Conservation (phyloP, 352 stramenopile genomes). For the Globisporangium cederbergense region DNA sequence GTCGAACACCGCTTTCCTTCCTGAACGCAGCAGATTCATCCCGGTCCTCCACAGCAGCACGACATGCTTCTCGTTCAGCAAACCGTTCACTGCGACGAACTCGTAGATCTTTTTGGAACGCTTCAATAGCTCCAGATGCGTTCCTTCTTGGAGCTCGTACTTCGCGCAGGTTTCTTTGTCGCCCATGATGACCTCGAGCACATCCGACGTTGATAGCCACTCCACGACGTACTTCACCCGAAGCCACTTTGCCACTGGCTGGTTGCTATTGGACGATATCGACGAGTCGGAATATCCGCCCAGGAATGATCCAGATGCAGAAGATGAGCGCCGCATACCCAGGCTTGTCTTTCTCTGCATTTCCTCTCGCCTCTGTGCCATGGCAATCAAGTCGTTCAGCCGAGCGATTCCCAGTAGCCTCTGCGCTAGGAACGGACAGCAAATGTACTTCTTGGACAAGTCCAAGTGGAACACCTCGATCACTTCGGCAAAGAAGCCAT, state of each 20-base stretch:
- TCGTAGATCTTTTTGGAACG: constrained; percentile 67
- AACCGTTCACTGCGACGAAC: constrained; percentile 51
- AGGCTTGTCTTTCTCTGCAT: constrained; percentile 66
- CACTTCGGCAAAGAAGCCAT: constrained; percentile 57
- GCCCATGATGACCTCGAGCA: constrained; percentile 80
- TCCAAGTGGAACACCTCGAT: constrained; percentile 85
- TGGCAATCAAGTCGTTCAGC: constrained; percentile 74
- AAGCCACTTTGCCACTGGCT: constrained; percentile 62
- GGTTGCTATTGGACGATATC: constrained; percentile 21
- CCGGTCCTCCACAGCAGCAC: constrained; percentile 74
- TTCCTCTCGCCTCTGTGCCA: constrained; percentile 62
- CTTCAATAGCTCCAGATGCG: constrained; percentile 82
- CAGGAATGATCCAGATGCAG: constrained; percentile 20
- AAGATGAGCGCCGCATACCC: constrained; percentile 37
- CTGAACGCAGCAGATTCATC: constrained; percentile 62
- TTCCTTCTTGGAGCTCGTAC: constrained; percentile 70
- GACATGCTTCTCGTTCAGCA: constrained; percentile 66
- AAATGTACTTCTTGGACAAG: constrained; percentile 84
- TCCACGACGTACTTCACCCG: constrained; percentile 71
- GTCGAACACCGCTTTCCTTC: constrained; percentile 68
- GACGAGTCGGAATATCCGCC: constrained; percentile 13
- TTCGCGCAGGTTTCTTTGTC: constrained; percentile 61
- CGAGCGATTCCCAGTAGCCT: constrained; percentile 67
- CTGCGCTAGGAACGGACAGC: constrained; percentile 77
- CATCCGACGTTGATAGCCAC: constrained; percentile 72